These are phyloP conservation scores for Phytophthora sojae DNA, from an alignment of 352 stramenopile species.

Conservation along the genomic window DNA sequence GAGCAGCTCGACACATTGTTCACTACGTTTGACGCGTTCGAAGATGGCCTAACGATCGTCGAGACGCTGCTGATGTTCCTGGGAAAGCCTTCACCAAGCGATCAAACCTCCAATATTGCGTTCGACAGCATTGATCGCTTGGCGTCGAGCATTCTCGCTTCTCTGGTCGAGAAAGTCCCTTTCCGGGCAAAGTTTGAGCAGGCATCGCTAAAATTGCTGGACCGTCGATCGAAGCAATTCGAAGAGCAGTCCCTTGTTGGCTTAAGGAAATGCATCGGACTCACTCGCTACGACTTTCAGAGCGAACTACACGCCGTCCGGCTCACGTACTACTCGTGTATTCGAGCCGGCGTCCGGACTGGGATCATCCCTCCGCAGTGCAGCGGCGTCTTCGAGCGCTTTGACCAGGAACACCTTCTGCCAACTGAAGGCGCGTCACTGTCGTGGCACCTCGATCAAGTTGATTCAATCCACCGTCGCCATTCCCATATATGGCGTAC, in stretches of 20 bases:
- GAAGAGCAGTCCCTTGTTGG: slow-evolving; percentile 26
- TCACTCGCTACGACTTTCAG: slow-evolving; percentile 57
- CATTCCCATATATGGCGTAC: slow-evolving; percentile 4
- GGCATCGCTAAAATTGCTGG: slow-evolving; percentile 13
- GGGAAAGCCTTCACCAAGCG: slow-evolving; percentile 7
- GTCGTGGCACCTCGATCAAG: slow-evolving; percentile 15
- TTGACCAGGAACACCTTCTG: slow-evolving; percentile 48
- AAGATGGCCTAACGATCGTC: slow-evolving; percentile 15
- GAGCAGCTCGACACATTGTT: slow-evolving; percentile 2
- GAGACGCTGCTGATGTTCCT: slow-evolving; percentile 32
- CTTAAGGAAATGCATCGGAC: slow-evolving; percentile 35
- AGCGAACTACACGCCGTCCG: slow-evolving; percentile 48
- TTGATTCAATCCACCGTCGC: slow-evolving; percentile 4
- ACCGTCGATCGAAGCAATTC: slow-evolving; percentile 6
- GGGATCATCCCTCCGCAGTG: slow-evolving; percentile 52
- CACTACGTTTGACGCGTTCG: neutral
- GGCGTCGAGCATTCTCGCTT: slow-evolving; percentile 13
- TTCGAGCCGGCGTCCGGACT: slow-evolving; percentile 48
- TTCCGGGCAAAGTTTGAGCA: slow-evolving; percentile 16
- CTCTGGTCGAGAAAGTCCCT: slow-evolving; percentile 28
- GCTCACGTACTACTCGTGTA: slow-evolving; percentile 47
- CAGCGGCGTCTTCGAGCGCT: slow-evolving; percentile 39
- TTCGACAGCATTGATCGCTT: slow-evolving; percentile 29
- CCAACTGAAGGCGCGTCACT: slow-evolving; percentile 5
- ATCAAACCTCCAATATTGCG: neutral